A percentile compares a stretch with the other conserved stretches of the same genome.
phyloP scores from a whole-genome alignment of 495 filamentous ascomycete genomes.

The Penicillium turbatum region DNA sequence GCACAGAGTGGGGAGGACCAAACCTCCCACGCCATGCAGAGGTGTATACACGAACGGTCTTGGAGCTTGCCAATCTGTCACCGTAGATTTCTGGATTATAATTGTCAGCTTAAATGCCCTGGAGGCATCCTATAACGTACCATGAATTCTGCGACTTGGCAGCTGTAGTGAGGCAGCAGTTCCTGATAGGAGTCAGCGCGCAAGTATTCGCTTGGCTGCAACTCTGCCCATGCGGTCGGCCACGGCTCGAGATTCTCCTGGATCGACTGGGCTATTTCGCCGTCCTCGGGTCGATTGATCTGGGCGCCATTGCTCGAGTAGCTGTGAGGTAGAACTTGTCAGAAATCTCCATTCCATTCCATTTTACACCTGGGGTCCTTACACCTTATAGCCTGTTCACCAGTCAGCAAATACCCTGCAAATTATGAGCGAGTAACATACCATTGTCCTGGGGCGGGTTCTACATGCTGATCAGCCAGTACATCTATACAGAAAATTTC shows the following conservation, averaged over 20 bases:
- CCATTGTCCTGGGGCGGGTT: constrained; percentile 68
- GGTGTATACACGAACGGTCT: constrained; percentile 62
- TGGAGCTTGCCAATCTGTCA: constrained; percentile 25
- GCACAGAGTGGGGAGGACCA: constrained; percentile 44
- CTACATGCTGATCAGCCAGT: constrained; percentile 26
- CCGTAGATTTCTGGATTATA: constrained; percentile 33
- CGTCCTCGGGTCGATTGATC: constrained; percentile 63
- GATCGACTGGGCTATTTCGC: constrained; percentile 57
- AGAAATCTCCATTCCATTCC: not conserved
- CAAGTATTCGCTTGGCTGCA: constrained; percentile 39
- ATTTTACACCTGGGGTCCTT: constrained; percentile 11
- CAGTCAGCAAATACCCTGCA: constrained; percentile 8
- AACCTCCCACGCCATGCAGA: constrained; percentile 62
- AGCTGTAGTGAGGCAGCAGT: constrained; percentile 43
- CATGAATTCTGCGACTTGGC: constrained; percentile 36
- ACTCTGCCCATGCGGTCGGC: constrained; percentile 46
- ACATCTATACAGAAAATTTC: not conserved
- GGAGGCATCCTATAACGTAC: constrained; percentile 18
- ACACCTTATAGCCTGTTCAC: constrained; percentile 61
- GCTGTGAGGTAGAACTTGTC: constrained; percentile 22
- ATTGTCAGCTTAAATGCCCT: constrained; percentile 9
- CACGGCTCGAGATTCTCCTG: constrained; percentile 53
- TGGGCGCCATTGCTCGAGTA: constrained; percentile 69
- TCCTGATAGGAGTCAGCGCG: constrained; percentile 38
- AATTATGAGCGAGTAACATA: constrained; percentile 11